Evolutionary conservation across 768 basidiomycete species (phyloP), one percentile per base, ranked within the genome.

Genomic region (Collybia mongolica): DNA sequence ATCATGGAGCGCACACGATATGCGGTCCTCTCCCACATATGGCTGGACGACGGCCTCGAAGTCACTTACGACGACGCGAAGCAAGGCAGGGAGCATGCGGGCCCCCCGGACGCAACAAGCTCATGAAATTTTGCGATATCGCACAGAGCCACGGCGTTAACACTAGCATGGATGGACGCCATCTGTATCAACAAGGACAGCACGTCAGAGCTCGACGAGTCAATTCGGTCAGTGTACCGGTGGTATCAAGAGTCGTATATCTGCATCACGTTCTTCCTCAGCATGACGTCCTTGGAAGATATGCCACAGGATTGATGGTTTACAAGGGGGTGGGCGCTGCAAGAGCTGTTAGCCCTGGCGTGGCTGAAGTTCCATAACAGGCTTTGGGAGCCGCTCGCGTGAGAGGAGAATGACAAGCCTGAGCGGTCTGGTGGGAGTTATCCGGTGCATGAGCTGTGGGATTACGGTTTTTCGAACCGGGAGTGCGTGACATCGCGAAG

Each of bases 131-230:
- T 22, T 45, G 44, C 32, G 36, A 26, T 14, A 45, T 22, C 6
- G 29, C 44, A 3, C 44, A 45, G 6, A 20, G 29, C 18, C 44
- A 35, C 8, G 44, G 44, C 15, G 32, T 20, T 28, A 18, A 14
- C n/a, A 7, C 19, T 45, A 20, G 44, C 32, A 7, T 45, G 44
- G 44, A 45, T 36, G n/a, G 44, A 45, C 18, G 35, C 44, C 28
- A 35, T 29, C 19, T 45, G 44, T n/a, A 45, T 45, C n/a, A 36
- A 45, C 18, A 35, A 20, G 32, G 36, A 29, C 6, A 45, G 44
- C 18, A 45, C 29, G 6, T 19, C 44, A 12, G 44, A 45, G 28
- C n/a, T 35, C 18, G 29, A 45, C 19, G 44, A 45, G 18, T 45
- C 44, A 14, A 32, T 45, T 6, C 32, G 36, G 11, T 35, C 44